Conservation (phyloP, 2,329 filamentous ascomycete genomes). For the Fusarium compactum region DNA sequence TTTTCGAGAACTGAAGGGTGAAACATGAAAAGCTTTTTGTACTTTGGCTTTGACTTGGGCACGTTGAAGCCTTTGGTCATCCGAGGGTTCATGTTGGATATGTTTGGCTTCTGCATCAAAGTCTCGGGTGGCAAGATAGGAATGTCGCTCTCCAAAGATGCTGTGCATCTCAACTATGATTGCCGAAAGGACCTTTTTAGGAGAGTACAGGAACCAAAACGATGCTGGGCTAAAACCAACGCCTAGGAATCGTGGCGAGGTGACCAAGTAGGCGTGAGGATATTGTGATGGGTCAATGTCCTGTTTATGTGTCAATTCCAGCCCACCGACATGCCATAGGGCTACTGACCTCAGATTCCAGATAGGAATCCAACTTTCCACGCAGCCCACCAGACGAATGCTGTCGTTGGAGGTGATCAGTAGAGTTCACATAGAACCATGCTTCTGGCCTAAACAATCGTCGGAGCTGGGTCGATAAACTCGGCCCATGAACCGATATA, state of each 20-base stretch:
- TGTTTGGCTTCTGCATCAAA: conserved; percentile 40
- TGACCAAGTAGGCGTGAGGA: conserved; percentile 77
- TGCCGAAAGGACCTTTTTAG: conserved; percentile 66
- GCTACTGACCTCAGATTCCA: conserved; percentile 65
- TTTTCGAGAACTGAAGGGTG: conserved; percentile 76
- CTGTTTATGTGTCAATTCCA: conserved; percentile 54
- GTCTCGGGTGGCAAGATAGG: conserved; percentile 49
- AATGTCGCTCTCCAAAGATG: conserved; percentile 76
- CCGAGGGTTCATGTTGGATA: background rate
- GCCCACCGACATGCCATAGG: background rate
- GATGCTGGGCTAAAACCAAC: conserved; percentile 82
- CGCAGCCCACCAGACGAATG: conserved; percentile 65
- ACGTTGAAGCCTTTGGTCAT: conserved; percentile 4
- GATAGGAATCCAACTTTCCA: conserved; percentile 71
- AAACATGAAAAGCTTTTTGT: conserved; percentile 81
- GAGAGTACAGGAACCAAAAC: conserved; percentile 82
- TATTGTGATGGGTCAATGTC: conserved; percentile 69
- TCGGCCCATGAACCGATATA: conserved; percentile 60
- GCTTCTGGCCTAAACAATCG: conserved; percentile 49
- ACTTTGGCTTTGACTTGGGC: conserved; percentile 63
- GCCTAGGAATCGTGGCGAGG: conserved; percentile 75
- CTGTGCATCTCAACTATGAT: conserved; percentile 83
- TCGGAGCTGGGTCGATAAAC: conserved; percentile 37
- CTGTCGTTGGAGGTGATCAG: conserved; percentile 71
- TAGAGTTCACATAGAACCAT: conserved; percentile 72